Base-by-base conservation (phyloP, 139 green algal genomes). In the Coccomyxa sp. region DNA sequence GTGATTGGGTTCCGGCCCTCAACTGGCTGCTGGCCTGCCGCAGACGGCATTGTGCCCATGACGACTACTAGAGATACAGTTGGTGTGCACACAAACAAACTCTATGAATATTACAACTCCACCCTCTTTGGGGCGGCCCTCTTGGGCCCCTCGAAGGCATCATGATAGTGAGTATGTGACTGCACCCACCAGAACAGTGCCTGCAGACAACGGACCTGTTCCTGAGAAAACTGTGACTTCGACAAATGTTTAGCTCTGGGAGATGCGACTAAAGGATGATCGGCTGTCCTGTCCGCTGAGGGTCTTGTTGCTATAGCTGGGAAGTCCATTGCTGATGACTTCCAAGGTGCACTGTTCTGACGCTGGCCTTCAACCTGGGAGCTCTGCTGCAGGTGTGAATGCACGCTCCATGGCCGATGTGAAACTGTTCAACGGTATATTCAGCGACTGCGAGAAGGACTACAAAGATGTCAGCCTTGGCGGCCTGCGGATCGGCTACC, bases 21-120 rank as follows among this genome's bases (percentile, higher is more conserved):
- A 27, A 31, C 77, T 13, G 74, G 74, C 15, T 85, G 71, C 81
- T 85, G 66, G 14, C 80, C 80, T 80, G 71, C 81, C 18, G 81
- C 71, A 45, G 81, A 60, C 12, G 81, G 81, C 0, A 81, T 80
- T 77, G 81, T 85, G n/a, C 81, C 81, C 16, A 78, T 80, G 81
- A 76, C 81, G 7, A 76, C 51, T 23, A 80, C 81, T 23, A 25
- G 81, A 75, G 81, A 85, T 58, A 85, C 81, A 58, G 81, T 80
- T 76, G 71, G 81, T 85, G n/a, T 30, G 63, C 18, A 28, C 21
- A n/a, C n/a, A n/a, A n/a, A n/a, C 18, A 25, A 1, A 28, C 21
- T 9, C 63, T 11, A 21, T 25, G 63, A n/a, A n/a, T 71, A 71
- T 7, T 51, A 51, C 38, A 51, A 51, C 3, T 51, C 7, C 7